phyloP scores from a whole-genome alignment of 306 rosid species.

The Prunus armeniaca region DNA sequence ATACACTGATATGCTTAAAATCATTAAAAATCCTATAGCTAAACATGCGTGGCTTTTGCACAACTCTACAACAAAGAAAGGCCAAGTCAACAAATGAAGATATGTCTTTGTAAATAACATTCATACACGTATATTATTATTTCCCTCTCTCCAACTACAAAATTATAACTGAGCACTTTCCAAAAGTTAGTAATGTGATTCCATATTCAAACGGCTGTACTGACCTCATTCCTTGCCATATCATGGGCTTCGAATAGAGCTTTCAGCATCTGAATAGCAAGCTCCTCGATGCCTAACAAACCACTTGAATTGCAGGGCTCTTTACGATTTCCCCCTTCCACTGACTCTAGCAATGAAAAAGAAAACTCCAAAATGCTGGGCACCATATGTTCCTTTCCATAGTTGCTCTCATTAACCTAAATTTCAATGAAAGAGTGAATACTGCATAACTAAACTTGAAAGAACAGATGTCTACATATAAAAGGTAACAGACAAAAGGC shows the following conservation, averaged over 20 bases:
- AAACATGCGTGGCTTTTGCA: too few species aligned
- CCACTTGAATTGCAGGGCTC: slow-evolving; percentile 24
- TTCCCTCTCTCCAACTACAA: neutral
- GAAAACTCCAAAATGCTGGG: slow-evolving; percentile 40
- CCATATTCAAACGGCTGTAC: neutral
- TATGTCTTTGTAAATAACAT: neutral
- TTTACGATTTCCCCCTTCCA: slow-evolving; percentile 27
- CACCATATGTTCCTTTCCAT: slow-evolving; percentile 42
- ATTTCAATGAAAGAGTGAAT: neutral
- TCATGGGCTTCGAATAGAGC: slow-evolving; percentile 36
- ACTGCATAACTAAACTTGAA: neutral
- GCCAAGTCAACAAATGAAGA: neutral
- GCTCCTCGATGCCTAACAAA: slow-evolving; percentile 39
- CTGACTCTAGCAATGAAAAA: slow-evolving; percentile 33
- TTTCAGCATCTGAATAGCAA: slow-evolving; percentile 38
- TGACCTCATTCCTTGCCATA: slow-evolving; percentile 42
- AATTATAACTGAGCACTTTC: neutral
- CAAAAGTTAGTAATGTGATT: neutral
- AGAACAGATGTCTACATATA: neutral
- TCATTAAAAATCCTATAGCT: neutral
- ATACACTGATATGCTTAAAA: neutral
- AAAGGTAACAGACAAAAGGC: neutral
- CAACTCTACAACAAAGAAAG: neutral
- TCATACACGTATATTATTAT: neutral
- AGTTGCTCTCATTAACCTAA: slow-evolving; percentile 37